phyloP scores from a whole-genome alignment of 2,329 filamentous ascomycete species.

The Colletotrichum tropicale region DNA sequence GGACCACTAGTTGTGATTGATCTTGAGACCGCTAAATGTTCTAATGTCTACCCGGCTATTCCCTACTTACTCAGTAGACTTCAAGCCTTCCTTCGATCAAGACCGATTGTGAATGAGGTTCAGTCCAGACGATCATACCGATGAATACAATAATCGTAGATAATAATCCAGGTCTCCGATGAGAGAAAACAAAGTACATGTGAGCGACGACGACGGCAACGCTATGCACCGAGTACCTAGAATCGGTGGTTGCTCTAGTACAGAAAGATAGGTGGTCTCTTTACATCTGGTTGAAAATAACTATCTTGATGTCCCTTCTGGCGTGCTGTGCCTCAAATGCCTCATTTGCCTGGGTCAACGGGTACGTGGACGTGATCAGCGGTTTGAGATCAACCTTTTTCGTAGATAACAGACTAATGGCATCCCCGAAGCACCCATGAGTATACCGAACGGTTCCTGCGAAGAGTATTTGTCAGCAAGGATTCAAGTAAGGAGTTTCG shows the following conservation, averaged over 20 bases:
- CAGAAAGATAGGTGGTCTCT: background rate
- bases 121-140: too few relatives aligned
- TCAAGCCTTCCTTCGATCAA: background rate
- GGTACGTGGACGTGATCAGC: slow-evolving; percentile 27
- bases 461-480: background rate
- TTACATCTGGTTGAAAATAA: background rate
- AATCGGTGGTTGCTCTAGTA: background rate
- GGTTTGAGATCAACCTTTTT: slow-evolving; percentile 27
- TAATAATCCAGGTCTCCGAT: background rate
- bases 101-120: background rate
- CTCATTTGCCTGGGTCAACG: slow-evolving; percentile 19
- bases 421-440: slow-evolving; percentile 27
- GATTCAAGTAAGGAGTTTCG: fast-evolving
- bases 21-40: background rate
- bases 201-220: background rate
- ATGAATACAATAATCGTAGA: background rate
- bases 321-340: slow-evolving; percentile 26
- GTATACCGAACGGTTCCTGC: slow-evolving; percentile 29
- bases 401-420: slow-evolving; percentile 24
- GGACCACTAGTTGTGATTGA: background rate
- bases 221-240: background rate
- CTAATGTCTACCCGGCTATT: background rate
- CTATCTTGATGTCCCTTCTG: background rate
- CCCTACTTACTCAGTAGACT: background rate
- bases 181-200: background rate